Evolutionary conservation across 1,284 basidiomycete species (phyloP), one percentile per base, ranked within the genome.

Genomic region (Melampsora americana): DNA sequence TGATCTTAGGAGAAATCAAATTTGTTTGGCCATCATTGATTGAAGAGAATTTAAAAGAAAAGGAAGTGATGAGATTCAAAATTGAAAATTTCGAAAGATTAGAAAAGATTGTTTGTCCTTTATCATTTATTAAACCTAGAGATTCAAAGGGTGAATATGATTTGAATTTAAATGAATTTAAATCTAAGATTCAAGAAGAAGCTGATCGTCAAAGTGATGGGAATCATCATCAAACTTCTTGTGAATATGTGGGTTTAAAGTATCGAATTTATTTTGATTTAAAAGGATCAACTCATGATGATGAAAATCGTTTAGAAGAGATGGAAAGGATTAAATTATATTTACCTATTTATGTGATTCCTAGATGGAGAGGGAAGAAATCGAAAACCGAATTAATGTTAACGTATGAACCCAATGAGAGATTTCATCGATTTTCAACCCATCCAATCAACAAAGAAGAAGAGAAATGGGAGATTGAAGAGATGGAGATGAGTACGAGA

Each of bases 161-260:
- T 12, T 35, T 74, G 12, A 62, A 74, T 32, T 9, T 66, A 1
- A 46, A 20, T 28, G 32, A n/a, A n/a, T n/a, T n/a, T n/a, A n/a
- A n/a, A n/a, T n/a, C n/a, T n/a, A n/a, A n/a, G n/a, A n/a, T n/a
- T n/a, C n/a, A n/a, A n/a, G n/a, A n/a, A n/a, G n/a, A n/a, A n/a
- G n/a, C n/a, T n/a, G n/a, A n/a, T n/a, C n/a, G n/a, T n/a, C n/a
- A n/a, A n/a, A n/a, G n/a, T n/a, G n/a, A n/a, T n/a, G n/a, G n/a
- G n/a, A n/a, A n/a, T n/a, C n/a, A n/a, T n/a, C n/a, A n/a, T n/a
- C n/a, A n/a, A n/a, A n/a, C n/a, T n/a, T n/a, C n/a, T n/a, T n/a
- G n/a, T n/a, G n/a, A n/a, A n/a, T n/a, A n/a, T n/a, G n/a, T n/a
- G 64, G 46, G 50, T 74, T 26, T 68, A 46, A 74, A 74, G 50